Evolutionary conservation across 257 asterid genomes (phyloP), one percentile per base, ranked within the genome.

Genomic region (Solanum ossicruentum): DNA sequence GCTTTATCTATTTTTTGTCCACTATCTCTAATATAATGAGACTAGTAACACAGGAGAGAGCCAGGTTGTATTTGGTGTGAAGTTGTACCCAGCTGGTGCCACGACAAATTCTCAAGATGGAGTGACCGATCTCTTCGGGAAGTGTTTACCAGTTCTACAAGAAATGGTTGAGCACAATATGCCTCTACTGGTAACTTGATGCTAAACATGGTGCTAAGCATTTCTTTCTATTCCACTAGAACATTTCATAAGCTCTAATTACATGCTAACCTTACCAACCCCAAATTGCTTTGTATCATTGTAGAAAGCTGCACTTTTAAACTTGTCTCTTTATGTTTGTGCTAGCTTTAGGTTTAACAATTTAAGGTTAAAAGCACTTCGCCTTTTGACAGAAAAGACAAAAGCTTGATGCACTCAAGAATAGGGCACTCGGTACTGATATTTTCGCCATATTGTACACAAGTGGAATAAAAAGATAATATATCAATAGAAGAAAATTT

Each of bases 51-150:
- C 90, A 96, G 98, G 92, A 80, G 94, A 93, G 92, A 93, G 97
- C 88, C 95, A 95, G 84, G 90, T 88, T 51, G 91, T 96, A 83
- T 92, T 72, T 89, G 98, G 91, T 83, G 99, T 96, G 87, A 96
- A 96, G 90, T 90, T 96, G 89, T 96, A 96, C 87, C 99, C 99
- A 82, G 99, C 98, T 86, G 99, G 99, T 81, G 98, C 99, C 23
- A 96, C 99, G 78, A 96, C 99, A 10, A 96, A 96, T 89, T 96
- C 99, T 71, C 97, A 96, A 89, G 98, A 95, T 87, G 99, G 99
- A 84, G 99, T 93, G n/a, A 95, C 98, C n/a, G 98, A 96, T 91
- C 88, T 95, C 55, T 93, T 96, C 52, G 97, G 97, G 78, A 96
- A 93, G 85, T 96, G 99, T 87, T 86, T 93, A 63, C 98, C 97